phyloP scores from a whole-genome alignment of 495 filamentous ascomycete genomes.

The Penicillium bialowiezense region DNA sequence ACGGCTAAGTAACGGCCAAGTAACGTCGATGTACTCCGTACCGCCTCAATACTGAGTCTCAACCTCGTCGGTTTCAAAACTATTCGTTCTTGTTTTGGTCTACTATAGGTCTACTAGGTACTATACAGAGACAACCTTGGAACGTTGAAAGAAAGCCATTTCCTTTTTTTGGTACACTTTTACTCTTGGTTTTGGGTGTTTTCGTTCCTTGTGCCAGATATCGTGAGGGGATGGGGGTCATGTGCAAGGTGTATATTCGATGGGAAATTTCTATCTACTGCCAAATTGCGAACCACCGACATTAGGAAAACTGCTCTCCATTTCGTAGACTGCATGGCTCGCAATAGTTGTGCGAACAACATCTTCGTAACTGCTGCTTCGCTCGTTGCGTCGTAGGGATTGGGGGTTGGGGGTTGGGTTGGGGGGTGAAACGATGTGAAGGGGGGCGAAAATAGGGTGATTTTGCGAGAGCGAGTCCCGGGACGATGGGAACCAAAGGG shows the following conservation, averaged over 20 bases:
- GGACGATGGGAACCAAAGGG: constrained; percentile 11
- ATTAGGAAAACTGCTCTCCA: constrained; percentile 21
- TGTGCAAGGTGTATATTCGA: constrained; percentile 40
- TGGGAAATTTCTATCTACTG: constrained; percentile 44
- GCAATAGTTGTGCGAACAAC: constrained; percentile 28
- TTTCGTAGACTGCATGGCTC: constrained; percentile 30
- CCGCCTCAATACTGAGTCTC: too few species aligned
- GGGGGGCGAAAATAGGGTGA: constrained; percentile 14
- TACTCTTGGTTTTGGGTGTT: neutral
- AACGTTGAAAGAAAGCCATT: too few species aligned
- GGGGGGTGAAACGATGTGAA: constrained; percentile 12
- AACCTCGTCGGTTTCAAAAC: too few species aligned
- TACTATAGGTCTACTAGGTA: too few species aligned
- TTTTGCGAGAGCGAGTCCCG: constrained; percentile 18
- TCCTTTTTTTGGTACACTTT: too few species aligned
- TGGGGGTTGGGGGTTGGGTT: constrained; percentile 10
- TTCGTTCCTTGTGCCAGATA: neutral
- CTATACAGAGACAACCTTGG: too few species aligned
- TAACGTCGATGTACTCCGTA: too few species aligned
- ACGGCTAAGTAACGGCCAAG: too few species aligned
- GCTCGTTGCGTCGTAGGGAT: constrained; percentile 23
- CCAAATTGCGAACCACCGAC: constrained; percentile 25
- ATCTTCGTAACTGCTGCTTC: constrained; percentile 33
- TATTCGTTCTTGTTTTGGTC: too few species aligned
- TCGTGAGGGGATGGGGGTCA: constrained; percentile 11